Conservation (phyloP, 805 yeast species). For the Groenewaldozyma tartarivorans region DNA sequence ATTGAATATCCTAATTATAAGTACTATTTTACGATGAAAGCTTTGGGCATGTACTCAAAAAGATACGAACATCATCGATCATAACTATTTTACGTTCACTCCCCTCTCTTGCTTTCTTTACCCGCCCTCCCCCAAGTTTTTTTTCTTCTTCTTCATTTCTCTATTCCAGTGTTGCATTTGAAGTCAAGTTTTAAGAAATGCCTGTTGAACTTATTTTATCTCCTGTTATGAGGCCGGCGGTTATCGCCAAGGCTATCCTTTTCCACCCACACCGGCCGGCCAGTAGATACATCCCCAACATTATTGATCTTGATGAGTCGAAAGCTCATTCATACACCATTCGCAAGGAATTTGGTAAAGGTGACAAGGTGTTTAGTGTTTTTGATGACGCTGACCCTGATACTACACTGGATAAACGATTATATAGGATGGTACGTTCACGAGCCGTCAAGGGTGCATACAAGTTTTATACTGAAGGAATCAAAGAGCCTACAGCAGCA, state of each 20-base stretch:
- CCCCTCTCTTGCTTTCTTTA: not conserved
- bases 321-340: conserved; percentile 33
- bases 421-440: conserved; percentile 50
- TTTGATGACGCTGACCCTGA: conserved; percentile 33
- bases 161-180: not conserved
- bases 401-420: conserved; percentile 26
- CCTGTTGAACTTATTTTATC: conserved; percentile 50
- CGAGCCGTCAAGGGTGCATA: conserved; percentile 60
- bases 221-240: conserved; percentile 53
- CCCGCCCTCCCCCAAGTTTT: not conserved
- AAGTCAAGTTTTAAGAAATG: conserved; percentile 28
- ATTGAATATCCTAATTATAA: conserved; percentile 94
- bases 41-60: conserved; percentile 61
- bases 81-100: not conserved
- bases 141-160: not conserved
- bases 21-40: conserved; percentile 85
- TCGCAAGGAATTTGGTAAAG: conserved; percentile 50
- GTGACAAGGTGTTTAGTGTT: conserved; percentile 48
- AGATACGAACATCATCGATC: conserved; percentile 5
- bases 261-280: conserved; percentile 49
- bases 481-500: conserved; percentile 49
- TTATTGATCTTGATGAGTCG: conserved; percentile 35
- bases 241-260: conserved; percentile 43
- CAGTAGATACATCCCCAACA: conserved; percentile 46
- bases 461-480: conserved; percentile 44